These are phyloP conservation scores for Pigoraptor vietnamica DNA, from an alignment of 78 protist genomes.

Conservation along the genomic window DNA sequence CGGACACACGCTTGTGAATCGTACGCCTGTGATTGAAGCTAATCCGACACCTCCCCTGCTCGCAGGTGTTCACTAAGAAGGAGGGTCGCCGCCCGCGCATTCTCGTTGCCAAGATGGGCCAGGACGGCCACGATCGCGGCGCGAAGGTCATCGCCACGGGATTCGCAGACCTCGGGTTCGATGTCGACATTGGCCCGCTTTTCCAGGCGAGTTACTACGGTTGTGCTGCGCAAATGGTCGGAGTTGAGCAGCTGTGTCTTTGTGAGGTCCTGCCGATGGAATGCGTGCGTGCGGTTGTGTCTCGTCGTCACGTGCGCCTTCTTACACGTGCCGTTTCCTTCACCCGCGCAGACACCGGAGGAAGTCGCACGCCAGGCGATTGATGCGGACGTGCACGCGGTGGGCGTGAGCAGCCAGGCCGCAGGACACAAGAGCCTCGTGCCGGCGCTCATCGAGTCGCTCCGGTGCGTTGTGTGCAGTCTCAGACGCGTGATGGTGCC, in stretches of 20 bases:
- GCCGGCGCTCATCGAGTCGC: slow-evolving; percentile 77
- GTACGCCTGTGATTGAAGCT: neutral
- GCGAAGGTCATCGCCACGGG: slow-evolving; percentile 95
- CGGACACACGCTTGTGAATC: neutral
- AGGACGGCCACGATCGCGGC: slow-evolving; percentile 98
- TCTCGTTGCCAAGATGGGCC: slow-evolving; percentile 93
- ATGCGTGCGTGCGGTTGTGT: neutral
- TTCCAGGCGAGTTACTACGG: slow-evolving; percentile 33
- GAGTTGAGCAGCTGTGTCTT: neutral
- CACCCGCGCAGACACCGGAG: slow-evolving; percentile 48
- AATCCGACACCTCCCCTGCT: neutral
- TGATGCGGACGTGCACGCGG: slow-evolving; percentile 93
- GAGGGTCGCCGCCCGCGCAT: slow-evolving; percentile 92
- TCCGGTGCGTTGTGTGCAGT: neutral
- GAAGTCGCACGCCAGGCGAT: slow-evolving; percentile 88
- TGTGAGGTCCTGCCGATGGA: neutral
- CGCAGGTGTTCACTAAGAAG: slow-evolving; percentile 39
- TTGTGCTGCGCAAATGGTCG: neutral
- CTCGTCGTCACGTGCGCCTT: neutral
- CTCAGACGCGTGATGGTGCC: neutral
- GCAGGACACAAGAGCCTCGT: slow-evolving; percentile 96
- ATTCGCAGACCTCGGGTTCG: slow-evolving; percentile 96
- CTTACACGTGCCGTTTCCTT: neutral
- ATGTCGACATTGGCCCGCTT: slow-evolving; percentile 92
- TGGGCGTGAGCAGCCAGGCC: slow-evolving; percentile 91